Evolutionary conservation across 306 rosid genomes (phyloP).

Genomic region (Calophaca sinica): DNA sequence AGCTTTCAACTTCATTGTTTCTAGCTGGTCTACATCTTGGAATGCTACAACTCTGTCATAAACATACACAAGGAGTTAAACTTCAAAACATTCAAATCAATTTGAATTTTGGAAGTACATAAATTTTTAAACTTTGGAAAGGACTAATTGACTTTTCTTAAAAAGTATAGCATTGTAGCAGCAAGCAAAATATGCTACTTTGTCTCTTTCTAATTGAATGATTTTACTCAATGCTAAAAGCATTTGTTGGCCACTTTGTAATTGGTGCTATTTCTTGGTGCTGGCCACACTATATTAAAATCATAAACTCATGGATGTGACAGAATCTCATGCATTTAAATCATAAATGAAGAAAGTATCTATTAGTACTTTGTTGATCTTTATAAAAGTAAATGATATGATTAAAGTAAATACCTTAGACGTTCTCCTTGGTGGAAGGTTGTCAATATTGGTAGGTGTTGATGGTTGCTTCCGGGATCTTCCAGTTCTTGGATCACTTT

Average conservation of each 20-base stretch:
- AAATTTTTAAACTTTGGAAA: neutral
- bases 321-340: conserved; percentile 15
- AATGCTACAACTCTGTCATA: conserved; percentile 57
- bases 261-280: conserved; percentile 30
- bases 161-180: conserved; percentile 19
- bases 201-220: conserved; percentile 40
- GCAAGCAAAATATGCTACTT: conserved; percentile 2
- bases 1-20: conserved; percentile 47
- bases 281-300: conserved; percentile 24
- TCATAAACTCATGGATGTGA: conserved; percentile 32
- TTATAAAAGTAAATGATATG: neutral
- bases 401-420: conserved; percentile 54
- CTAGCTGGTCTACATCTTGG: conserved; percentile 54
- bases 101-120: conserved; percentile 34
- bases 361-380: neutral
- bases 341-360: conserved; percentile 17
- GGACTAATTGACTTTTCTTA: conserved; percentile 16
- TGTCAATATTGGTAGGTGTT: conserved; percentile 44
- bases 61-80: conserved; percentile 19
- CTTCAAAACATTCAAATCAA: conserved; percentile 31
- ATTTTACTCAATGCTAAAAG: conserved; percentile 40
- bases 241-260: conserved; percentile 28
- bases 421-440: conserved; percentile 54
- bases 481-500: conserved; percentile 41
- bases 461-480: conserved; percentile 56